These are phyloP conservation scores for Warburgia ugandensis DNA, from an alignment of 164 flowering plant species.

Conservation along the genomic window DNA sequence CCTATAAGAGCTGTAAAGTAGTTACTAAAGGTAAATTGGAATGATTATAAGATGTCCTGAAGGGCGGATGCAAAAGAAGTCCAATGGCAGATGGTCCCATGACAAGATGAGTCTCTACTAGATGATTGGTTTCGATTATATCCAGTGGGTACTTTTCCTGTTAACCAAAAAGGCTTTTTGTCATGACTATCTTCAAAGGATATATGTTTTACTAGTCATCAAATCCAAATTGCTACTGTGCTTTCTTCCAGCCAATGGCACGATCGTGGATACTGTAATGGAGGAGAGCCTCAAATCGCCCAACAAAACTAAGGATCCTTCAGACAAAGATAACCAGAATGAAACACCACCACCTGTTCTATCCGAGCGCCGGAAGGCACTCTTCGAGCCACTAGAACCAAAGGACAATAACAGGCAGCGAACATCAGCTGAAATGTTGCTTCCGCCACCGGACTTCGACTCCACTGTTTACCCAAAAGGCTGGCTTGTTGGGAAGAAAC, in stretches of 20 bases:
- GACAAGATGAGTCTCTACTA: no score
- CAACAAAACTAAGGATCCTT: constrained; percentile 29
- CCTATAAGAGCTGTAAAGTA: no score
- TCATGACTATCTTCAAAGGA: no score
- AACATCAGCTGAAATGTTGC: constrained; percentile 52
- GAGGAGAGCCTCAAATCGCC: constrained; percentile 26
- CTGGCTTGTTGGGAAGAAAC: constrained; percentile 92
- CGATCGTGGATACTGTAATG: constrained; percentile 19
- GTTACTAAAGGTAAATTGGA: no score
- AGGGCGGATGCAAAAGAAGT: no score
- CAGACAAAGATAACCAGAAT: constrained; percentile 17
- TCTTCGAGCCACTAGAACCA: constrained; percentile 81
- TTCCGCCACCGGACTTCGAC: constrained; percentile 97
- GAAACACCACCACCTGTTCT: constrained; percentile 28
- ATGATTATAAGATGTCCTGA: no score
- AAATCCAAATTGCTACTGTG: no score
- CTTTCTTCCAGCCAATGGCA: not conserved
- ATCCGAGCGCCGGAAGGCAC: constrained; percentile 82
- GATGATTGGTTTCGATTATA: no score
- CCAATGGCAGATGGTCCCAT: no score
- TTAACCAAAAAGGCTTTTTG: no score
- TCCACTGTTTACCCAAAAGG: constrained; percentile 68
- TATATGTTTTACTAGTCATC: no score
- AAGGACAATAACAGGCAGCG: constrained; percentile 29
- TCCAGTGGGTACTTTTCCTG: no score